A percentile compares a stretch with the other conserved stretches of the same genome.
These are phyloP conservation scores for Amoeboaphelidium protococcarum DNA, from an alignment of 371 early-diverging fungal species.

Conservation along the genomic window DNA sequence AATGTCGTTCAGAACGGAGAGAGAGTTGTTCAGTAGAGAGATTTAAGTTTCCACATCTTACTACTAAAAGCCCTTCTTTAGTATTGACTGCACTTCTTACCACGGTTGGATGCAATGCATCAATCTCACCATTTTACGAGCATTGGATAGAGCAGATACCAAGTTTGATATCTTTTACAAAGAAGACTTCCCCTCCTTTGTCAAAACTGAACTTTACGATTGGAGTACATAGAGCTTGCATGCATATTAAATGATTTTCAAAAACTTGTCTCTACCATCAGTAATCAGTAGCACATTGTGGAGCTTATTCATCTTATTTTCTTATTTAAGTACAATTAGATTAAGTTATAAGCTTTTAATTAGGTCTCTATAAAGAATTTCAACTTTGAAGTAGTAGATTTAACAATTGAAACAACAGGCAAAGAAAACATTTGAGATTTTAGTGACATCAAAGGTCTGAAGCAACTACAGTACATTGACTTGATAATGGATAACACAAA, in stretches of 20 bases:
- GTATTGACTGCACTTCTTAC: constrained; percentile 11
- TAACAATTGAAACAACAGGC: too few species aligned
- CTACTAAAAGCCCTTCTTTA: constrained; percentile 1
- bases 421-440: too few species aligned
- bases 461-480: too few species aligned
- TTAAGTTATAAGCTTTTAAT: too few species aligned
- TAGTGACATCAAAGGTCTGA: too few species aligned
- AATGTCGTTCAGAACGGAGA: constrained; percentile 32
- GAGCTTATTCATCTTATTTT: constrained; percentile 3
- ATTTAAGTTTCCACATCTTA: neutral
- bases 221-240: constrained; percentile 26
- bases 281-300: constrained; percentile 20
- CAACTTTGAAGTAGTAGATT: too few species aligned
- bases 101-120: constrained; percentile 30
- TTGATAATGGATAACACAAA: too few species aligned
- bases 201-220: neutral
- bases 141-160: constrained; percentile 34
- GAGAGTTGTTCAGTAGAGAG: constrained; percentile 10
- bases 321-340: too few species aligned
- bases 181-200: neutral
- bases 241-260: constrained; percentile 47
- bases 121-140: constrained; percentile 40
- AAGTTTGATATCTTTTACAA: constrained; percentile 15
- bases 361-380: too few species aligned
- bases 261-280: constrained; percentile 63